These are phyloP conservation scores for Asparagopsis taxiformis DNA, from an alignment of 31 red algal species.

Conservation along the genomic window DNA sequence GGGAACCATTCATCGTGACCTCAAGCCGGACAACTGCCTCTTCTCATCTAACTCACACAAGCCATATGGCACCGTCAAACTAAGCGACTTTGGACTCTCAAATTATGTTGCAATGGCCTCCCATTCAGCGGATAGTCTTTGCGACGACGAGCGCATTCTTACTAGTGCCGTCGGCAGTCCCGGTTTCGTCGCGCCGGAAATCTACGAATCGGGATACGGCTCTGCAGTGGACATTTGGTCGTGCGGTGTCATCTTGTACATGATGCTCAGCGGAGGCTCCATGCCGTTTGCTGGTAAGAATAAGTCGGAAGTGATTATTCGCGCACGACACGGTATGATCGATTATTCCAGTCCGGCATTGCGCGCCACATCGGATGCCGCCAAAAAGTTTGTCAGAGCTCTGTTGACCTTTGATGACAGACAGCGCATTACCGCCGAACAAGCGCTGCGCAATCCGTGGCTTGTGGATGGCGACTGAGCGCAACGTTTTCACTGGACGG, in stretches of 20 bases:
- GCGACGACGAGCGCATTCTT: slow-evolving; percentile 35
- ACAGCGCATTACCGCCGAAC: slow-evolving; percentile 52
- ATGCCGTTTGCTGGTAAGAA: slow-evolving; percentile 81
- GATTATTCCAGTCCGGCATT: slow-evolving; percentile 21
- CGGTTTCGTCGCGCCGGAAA: slow-evolving; percentile 87
- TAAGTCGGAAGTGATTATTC: slow-evolving; percentile 49
- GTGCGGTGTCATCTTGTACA: slow-evolving; percentile 79
- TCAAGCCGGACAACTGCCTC: slow-evolving; percentile 91
- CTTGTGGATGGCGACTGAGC: no score
- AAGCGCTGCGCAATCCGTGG: slow-evolving; percentile 74
- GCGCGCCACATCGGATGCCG: slow-evolving; percentile 11
- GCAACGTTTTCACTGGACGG: no score
- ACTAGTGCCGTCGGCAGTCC: slow-evolving; percentile 81
- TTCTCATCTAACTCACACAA: slow-evolving; percentile 17
- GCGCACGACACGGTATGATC: slow-evolving; percentile 42
- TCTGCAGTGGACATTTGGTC: slow-evolving; percentile 80
- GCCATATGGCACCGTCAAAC: slow-evolving; percentile 68
- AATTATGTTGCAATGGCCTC: slow-evolving; percentile 48
- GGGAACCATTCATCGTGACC: slow-evolving; percentile 87
- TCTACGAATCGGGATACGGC: slow-evolving; percentile 62
- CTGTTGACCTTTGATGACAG: slow-evolving; percentile 66
- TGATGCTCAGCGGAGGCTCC: slow-evolving; percentile 70
- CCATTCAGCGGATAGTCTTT: neutral
- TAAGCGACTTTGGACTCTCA: slow-evolving; percentile 93
- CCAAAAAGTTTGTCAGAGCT: slow-evolving; percentile 51